phyloP scores from a whole-genome alignment of 257 asterid genomes.

The Eustoma russellianum region DNA sequence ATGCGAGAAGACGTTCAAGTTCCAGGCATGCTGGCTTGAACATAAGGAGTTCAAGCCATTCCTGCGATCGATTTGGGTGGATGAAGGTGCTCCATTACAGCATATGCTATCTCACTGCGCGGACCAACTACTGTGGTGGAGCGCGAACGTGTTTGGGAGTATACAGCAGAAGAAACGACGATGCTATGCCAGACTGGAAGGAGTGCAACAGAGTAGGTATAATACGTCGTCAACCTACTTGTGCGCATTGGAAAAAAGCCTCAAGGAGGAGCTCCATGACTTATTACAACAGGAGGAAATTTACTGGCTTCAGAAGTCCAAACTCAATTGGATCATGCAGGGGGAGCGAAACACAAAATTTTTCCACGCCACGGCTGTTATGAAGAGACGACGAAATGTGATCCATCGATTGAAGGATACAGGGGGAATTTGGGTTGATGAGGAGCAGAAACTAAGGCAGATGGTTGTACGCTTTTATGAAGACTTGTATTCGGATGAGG shows the following conservation, averaged over 20 bases:
- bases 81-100: no score
- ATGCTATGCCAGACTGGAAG: no score
- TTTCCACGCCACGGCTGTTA: neutral
- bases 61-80: no score
- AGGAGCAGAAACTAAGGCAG: neutral
- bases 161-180: no score
- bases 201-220: no score
- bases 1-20: no score
- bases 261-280: neutral
- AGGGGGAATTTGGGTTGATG: neutral
- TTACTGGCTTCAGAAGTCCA: neutral
- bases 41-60: no score
- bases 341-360: neutral
- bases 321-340: neutral
- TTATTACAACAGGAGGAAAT: neutral
- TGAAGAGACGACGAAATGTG: neutral
- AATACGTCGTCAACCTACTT: no score
- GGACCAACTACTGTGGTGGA: no score
- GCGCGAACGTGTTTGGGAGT: no score
- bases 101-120: no score
- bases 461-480: neutral
- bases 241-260: neutral
- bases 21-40: no score
- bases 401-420: neutral
- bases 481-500: neutral